Percentiles rank a stretch among this genome's conserved stretches.
These are phyloP conservation scores for Talaromyces sp. DNA, from an alignment of 2,329 filamentous ascomycete species.

Conservation along the genomic window DNA sequence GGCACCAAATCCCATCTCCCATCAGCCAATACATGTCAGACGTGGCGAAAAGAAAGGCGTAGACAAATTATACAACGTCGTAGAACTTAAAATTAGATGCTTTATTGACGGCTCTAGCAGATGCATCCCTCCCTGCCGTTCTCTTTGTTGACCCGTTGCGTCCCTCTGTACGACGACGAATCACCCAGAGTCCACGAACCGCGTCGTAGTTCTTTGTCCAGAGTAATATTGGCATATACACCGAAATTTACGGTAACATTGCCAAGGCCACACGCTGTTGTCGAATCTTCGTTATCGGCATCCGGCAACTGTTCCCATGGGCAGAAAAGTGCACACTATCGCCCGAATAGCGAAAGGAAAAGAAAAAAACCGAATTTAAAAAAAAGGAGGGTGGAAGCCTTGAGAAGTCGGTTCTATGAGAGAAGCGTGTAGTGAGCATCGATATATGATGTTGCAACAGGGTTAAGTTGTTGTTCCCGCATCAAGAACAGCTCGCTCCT, in stretches of 20 bases:
- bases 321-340: neutral
- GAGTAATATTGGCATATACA: neutral
- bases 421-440: neutral
- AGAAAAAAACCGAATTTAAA: neutral
- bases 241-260: neutral
- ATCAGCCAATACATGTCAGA: neutral
- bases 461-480: neutral
- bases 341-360: neutral
- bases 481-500: neutral
- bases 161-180: neutral
- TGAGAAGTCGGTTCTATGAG: neutral
- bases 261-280: neutral
- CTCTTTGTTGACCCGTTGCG: neutral
- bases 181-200: neutral
- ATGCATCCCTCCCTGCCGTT: neutral
- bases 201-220: neutral
- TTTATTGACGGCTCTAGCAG: neutral
- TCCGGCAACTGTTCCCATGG: neutral
- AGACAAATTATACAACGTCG: neutral
- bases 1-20: neutral
- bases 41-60: neutral
- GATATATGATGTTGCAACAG: neutral
- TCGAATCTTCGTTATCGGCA: neutral
- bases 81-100: neutral
- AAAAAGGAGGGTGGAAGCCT: neutral